Conservation (phyloP, 164 flowering plant species). For the Aristolochia fimbriata region DNA sequence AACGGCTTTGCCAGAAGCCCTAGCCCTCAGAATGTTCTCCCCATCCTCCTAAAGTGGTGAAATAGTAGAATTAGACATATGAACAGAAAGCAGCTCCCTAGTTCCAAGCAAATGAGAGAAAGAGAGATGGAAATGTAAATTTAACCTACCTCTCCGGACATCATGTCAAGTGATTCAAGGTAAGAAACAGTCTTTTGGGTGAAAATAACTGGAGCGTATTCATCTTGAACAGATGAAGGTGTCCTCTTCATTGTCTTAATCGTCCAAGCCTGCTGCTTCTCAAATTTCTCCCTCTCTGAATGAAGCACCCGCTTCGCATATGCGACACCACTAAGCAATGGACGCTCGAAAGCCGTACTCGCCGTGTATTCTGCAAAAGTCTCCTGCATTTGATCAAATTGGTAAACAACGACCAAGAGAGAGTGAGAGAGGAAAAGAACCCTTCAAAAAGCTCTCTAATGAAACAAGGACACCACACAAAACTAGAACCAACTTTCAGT, state of each 20-base stretch:
- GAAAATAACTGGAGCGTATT: slow-evolving; percentile 90
- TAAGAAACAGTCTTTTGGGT: slow-evolving; percentile 83
- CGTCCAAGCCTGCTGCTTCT: slow-evolving; percentile 72
- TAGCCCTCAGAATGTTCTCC: slow-evolving; percentile 81
- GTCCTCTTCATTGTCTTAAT: slow-evolving; percentile 78
- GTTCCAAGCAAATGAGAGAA: background rate
- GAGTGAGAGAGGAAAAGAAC: background rate
- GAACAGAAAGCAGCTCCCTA: background rate
- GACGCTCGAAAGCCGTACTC: slow-evolving; percentile 82
- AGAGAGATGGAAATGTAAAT: background rate
- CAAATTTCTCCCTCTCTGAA: slow-evolving; percentile 68
- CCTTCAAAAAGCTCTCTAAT: background rate
- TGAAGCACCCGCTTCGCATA: slow-evolving; percentile 71
- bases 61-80: background rate
- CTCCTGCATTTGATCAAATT: slow-evolving; percentile 35
- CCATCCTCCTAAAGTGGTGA: slow-evolving; percentile 60
- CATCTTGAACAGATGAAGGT: slow-evolving; percentile 74
- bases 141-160: slow-evolving; percentile 81
- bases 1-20: slow-evolving; percentile 91
- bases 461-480: no score
- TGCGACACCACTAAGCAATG: slow-evolving; percentile 80
- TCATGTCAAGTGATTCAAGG: slow-evolving; percentile 81
- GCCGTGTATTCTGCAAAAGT: slow-evolving; percentile 89
- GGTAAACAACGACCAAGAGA: background rate
- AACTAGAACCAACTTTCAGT: no score